A percentile compares a stretch with the other conserved stretches of the same genome.
phyloP scores from a whole-genome alignment of 768 basidiomycete genomes.

The Boletus coccyginus region DNA sequence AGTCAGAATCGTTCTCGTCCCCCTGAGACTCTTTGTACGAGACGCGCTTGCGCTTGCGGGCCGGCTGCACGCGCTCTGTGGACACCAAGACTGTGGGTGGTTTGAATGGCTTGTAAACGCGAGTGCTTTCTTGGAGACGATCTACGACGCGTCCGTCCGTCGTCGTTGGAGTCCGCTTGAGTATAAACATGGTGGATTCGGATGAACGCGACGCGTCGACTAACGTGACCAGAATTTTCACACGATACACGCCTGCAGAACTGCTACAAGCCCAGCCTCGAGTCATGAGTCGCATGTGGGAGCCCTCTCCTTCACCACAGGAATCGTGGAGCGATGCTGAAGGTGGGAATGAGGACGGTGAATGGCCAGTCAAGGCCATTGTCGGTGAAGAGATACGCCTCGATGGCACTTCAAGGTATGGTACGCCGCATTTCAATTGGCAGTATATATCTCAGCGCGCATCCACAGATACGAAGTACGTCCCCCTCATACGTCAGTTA shows the following conservation, averaged over 20 bases:
- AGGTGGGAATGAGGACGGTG: conserved; percentile 29
- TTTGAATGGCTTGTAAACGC: conserved; percentile 81
- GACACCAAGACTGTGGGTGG: conserved; percentile 51
- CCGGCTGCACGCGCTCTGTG: conserved; percentile 56
- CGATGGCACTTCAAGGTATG: conserved; percentile 29
- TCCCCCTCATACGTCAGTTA: background rate
- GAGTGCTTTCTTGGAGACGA: conserved; percentile 66
- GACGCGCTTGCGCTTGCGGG: conserved; percentile 83
- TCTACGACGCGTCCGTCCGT: conserved; percentile 66
- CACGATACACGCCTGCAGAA: too few relatives aligned
- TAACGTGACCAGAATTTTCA: conserved; percentile 20
- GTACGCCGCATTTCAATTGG: background rate
- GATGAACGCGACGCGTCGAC: conserved; percentile 5
- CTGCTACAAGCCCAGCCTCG: too few relatives aligned
- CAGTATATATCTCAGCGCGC: conserved; percentile 1
- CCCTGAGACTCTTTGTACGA: conserved; percentile 75
- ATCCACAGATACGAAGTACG: conserved; percentile 32
- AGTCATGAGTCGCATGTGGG: conserved; percentile 20
- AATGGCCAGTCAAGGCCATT: conserved; percentile 29
- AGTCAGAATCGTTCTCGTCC: conserved; percentile 57
- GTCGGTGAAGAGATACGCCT: conserved; percentile 33
- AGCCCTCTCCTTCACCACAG: conserved; percentile 28
- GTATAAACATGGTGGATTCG: conserved; percentile 43
- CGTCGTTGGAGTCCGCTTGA: conserved; percentile 67
- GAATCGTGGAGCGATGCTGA: conserved; percentile 33